A percentile compares a stretch with the other conserved stretches of the same genome.
These are phyloP conservation scores for Colletotrichum tanaceti DNA, from an alignment of 2,329 filamentous ascomycete genomes.

Conservation along the genomic window DNA sequence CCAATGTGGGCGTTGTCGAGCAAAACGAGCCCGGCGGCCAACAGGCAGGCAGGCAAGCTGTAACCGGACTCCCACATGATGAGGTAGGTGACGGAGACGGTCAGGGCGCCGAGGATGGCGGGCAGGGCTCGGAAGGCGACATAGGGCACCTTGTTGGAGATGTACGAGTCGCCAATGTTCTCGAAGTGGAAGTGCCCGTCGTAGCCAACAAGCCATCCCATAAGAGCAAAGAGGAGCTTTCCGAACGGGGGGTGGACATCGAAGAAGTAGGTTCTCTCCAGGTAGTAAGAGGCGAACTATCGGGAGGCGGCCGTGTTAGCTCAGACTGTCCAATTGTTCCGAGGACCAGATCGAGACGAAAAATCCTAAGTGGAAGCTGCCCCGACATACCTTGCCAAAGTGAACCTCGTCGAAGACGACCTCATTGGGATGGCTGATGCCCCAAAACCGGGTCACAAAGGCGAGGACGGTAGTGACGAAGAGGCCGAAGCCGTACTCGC, in stretches of 20 bases:
- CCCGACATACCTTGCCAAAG: conserved; percentile 88
- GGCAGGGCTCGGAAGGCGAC: conserved; percentile 95
- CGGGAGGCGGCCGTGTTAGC: conserved; percentile 39
- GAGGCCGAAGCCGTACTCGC: conserved; percentile 86
- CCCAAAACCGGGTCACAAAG: conserved; percentile 94
- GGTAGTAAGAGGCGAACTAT: conserved; percentile 84
- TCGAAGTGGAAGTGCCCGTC: conserved; percentile 98
- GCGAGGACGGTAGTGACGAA: conserved; percentile 82
- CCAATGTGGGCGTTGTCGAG: conserved; percentile 98
- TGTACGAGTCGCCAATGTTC: conserved; percentile 98
- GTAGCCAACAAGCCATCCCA: conserved; percentile 97
- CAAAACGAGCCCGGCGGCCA: conserved; percentile 86
- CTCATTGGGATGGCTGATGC: conserved; percentile 93
- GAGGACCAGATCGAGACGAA: no score
- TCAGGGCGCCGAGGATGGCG: conserved; percentile 89
- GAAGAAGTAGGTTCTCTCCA: conserved; percentile 99
- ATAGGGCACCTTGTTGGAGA: conserved; percentile 96
- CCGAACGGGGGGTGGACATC: conserved; percentile 98
- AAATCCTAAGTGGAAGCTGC: neutral
- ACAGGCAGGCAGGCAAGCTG: conserved; percentile 89
- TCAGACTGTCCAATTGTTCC: neutral
- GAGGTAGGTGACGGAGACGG: conserved; percentile 91
- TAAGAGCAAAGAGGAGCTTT: conserved; percentile 96
- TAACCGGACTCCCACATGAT: conserved; percentile 99
- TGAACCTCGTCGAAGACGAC: conserved; percentile 99